phyloP scores from a whole-genome alignment of 2,329 filamentous ascomycete species.

The Pseudocercospora fuligena region DNA sequence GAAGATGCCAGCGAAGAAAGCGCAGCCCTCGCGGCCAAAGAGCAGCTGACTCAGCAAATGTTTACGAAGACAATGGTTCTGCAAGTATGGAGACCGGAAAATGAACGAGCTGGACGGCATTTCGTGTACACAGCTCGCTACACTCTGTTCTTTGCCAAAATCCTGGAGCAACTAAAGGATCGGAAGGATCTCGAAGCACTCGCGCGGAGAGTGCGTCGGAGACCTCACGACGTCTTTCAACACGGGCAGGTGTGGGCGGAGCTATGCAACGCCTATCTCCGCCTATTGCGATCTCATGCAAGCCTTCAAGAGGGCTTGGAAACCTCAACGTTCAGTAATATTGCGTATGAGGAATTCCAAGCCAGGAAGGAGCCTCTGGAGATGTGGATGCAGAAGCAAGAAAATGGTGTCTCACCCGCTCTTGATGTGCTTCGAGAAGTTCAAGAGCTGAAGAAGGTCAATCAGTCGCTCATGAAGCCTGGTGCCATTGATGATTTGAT shows the following conservation, averaged over 20 bases:
- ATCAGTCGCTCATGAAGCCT: conserved; percentile 84
- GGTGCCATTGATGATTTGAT: conserved; percentile 90
- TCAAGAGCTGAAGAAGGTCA: conserved; percentile 76
- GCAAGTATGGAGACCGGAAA: conserved; percentile 93
- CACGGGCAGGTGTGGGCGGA: conserved; percentile 67
- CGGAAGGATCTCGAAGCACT: conserved; percentile 76
- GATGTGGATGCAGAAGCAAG: conserved; percentile 59
- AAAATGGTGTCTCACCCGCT: conserved; percentile 51
- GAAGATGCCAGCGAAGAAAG: conserved; percentile 7
- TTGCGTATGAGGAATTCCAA: conserved; percentile 69
- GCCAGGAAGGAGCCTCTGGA: conserved; percentile 64
- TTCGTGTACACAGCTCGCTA: conserved; percentile 92
- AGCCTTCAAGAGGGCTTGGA: conserved; percentile 65
- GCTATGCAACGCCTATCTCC: conserved; percentile 62
- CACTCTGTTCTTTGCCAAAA: conserved; percentile 76
- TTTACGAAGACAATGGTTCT: conserved; percentile 95
- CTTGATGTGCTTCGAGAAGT: conserved; percentile 69
- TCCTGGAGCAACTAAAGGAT: conserved; percentile 77
- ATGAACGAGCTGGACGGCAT: conserved; percentile 81
- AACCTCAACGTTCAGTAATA: conserved; percentile 66
- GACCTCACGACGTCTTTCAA: conserved; percentile 73
- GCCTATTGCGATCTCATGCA: conserved; percentile 61
- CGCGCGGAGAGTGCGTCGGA: conserved; percentile 78
- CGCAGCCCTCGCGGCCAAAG: conserved; percentile 67
- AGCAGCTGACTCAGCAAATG: conserved; percentile 79